A percentile compares a stretch with the other conserved stretches of the same genome.
Evolutionary conservation across 371 early-diverging fungal genomes (phyloP).

Genomic region (Mortierella sp.): DNA sequence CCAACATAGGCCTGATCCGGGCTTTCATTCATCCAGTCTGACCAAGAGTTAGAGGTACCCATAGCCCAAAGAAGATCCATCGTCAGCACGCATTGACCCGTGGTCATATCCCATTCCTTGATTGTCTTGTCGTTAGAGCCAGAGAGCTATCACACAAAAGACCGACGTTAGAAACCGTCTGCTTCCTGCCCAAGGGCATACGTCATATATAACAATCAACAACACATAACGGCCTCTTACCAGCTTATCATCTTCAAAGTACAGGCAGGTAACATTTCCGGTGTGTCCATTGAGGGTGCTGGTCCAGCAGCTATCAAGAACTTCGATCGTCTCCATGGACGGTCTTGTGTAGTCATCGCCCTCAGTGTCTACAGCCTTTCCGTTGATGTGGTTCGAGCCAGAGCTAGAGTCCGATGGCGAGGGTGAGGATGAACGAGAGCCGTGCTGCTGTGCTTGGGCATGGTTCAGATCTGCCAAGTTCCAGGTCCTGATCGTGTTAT

Average conservation of each 20-base stretch:
- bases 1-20: conserved; percentile 67
- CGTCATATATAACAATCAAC: too few relatives aligned
- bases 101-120: conserved; percentile 89
- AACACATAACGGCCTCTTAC: too few relatives aligned
- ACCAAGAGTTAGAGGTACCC: conserved; percentile 45
- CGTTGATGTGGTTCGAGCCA: conserved; percentile 29
- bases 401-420: conserved; percentile 51
- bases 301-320: conserved; percentile 55
- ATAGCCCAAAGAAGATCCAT: conserved; percentile 80
- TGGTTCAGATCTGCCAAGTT: conserved; percentile 73
- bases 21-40: conserved; percentile 37
- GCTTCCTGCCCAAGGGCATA: too few relatives aligned
- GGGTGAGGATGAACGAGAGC: conserved; percentile 56
- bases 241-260: conserved; percentile 59
- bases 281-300: conserved; percentile 66
- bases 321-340: conserved; percentile 46
- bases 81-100: conserved; percentile 72
- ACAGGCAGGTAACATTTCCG: conserved; percentile 65
- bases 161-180: too few relatives aligned
- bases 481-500: conserved; percentile 90
- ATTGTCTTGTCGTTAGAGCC: conserved; percentile 92
- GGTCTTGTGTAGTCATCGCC: conserved; percentile 22
- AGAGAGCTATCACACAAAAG: conserved; percentile 61
- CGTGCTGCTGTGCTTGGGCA: conserved; percentile 50
- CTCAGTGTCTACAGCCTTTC: conserved; percentile 19